Evolutionary conservation across 345 rosid species (phyloP).

Genomic region (Populus tremula): DNA sequence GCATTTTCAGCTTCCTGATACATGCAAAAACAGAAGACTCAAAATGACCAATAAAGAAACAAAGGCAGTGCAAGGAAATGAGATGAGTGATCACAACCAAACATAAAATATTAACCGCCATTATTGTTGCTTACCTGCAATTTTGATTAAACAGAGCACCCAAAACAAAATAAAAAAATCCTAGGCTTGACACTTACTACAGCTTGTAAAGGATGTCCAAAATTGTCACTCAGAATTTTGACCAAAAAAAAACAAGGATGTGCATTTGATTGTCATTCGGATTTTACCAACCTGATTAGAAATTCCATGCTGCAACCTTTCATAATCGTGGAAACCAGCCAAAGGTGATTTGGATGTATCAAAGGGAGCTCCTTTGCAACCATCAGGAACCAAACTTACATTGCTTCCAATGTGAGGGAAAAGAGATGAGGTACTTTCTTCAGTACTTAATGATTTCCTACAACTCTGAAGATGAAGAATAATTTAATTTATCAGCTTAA

Average conservation of each 20-base stretch:
- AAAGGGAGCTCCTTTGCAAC: constrained; percentile 37
- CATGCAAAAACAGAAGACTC: constrained; percentile 13
- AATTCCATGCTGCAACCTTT: constrained; percentile 57
- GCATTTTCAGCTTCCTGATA: constrained; percentile 51
- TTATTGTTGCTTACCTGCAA: neutral
- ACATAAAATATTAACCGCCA: neutral
- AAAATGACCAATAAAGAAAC: neutral
- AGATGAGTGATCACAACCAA: neutral
- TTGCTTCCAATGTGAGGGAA: constrained; percentile 42
- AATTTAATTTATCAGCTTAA: neutral
- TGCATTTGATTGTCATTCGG: neutral
- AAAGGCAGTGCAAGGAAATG: neutral
- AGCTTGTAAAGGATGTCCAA: neutral
- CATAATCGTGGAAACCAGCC: constrained; percentile 69
- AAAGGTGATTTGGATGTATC: constrained; percentile 63
- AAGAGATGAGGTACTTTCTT: constrained; percentile 32
- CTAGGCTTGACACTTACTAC: neutral
- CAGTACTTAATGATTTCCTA: constrained; percentile 31
- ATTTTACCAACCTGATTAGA: constrained; percentile 51
- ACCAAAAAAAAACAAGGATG: too few species aligned
- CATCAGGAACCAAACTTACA: constrained; percentile 48
- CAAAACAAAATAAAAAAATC: neutral
- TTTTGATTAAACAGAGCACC: neutral
- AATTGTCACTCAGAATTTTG: neutral
- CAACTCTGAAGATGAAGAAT: constrained; percentile 35